Evolutionary conservation across 805 yeast species (phyloP).

Genomic region (Candida andamanensis): DNA sequence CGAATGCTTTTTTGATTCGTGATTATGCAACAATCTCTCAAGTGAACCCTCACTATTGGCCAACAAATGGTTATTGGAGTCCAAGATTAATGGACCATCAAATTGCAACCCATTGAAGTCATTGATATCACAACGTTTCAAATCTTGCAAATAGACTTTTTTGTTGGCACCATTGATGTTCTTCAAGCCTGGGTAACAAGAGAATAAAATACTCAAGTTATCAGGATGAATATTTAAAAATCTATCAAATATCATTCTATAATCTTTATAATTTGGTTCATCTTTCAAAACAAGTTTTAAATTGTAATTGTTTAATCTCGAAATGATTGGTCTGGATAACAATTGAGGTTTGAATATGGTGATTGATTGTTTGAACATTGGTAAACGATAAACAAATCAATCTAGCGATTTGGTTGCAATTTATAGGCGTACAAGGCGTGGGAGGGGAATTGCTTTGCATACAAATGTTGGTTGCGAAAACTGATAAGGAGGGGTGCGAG

Average conservation of each 20-base stretch:
- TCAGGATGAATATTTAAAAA: constrained; percentile 33
- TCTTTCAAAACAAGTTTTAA: constrained; percentile 10
- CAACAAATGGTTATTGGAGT: constrained; percentile 33
- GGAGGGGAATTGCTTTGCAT: constrained; percentile 4
- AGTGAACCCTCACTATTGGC: constrained; percentile 36
- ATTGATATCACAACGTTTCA: constrained; percentile 7
- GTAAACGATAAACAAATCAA: neutral
- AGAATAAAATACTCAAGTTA: constrained; percentile 20
- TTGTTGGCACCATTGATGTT: constrained; percentile 1
- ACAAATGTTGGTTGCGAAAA: constrained; percentile 1
- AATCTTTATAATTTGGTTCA: constrained; percentile 21
- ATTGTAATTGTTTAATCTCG: constrained; percentile 7
- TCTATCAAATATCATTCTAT: constrained; percentile 19
- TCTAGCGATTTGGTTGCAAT: neutral
- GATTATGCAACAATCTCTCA: constrained; percentile 36
- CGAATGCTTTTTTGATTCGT: constrained; percentile 22
- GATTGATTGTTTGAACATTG: constrained; percentile 12
- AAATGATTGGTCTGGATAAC: constrained; percentile 8
- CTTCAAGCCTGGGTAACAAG: constrained; percentile 9
- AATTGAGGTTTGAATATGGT: constrained; percentile 11
- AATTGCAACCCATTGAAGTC: constrained; percentile 13
- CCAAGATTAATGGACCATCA: constrained; percentile 26
- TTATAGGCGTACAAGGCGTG: constrained; percentile 1
- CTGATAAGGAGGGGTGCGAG: no score
- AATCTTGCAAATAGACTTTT: constrained; percentile 12